phyloP scores from a whole-genome alignment of 2,329 filamentous ascomycete genomes.

The Exophiala dermatitidis region DNA sequence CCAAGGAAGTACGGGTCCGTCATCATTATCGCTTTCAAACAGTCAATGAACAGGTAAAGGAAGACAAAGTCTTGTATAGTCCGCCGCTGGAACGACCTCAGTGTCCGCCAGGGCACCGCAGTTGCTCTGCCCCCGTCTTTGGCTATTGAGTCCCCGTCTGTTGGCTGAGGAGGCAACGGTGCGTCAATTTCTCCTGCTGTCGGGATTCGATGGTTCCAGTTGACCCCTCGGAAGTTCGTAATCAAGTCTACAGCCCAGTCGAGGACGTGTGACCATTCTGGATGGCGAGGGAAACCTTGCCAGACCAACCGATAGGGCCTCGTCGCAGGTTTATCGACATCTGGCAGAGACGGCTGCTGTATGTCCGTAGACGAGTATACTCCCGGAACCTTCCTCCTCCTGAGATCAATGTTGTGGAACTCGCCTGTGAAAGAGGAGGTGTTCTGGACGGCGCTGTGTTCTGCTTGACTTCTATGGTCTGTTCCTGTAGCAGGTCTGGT shows the following conservation, averaged over 20 bases:
- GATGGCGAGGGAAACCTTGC: slow-evolving; percentile 31
- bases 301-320: slow-evolving; percentile 17
- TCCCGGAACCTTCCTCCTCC: slow-evolving; percentile 4
- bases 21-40: slow-evolving; percentile 60
- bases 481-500: slow-evolving; percentile 23
- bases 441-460: background rate
- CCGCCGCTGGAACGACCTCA: slow-evolving; percentile 10
- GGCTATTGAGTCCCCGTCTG: slow-evolving; percentile 23
- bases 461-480: background rate
- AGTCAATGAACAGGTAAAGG: slow-evolving; percentile 62
- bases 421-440: background rate
- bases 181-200: slow-evolving; percentile 36
- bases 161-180: slow-evolving; percentile 27
- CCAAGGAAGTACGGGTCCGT: slow-evolving; percentile 72
- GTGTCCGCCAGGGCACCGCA: slow-evolving; percentile 8
- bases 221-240: slow-evolving; percentile 52
- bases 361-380: slow-evolving; percentile 5
- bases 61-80: slow-evolving; percentile 37
- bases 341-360: slow-evolving; percentile 3
- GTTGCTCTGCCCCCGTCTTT: slow-evolving; percentile 17
- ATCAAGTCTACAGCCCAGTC: slow-evolving; percentile 54
- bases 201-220: slow-evolving; percentile 53
- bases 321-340: slow-evolving; percentile 1
- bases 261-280: slow-evolving; percentile 50
- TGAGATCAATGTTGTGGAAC: slow-evolving; percentile 1